Percentiles rank a stretch among this genome's conserved stretches.
Conservation (phyloP, 192 early-diverging fungal genomes). For the Backusella westeae region DNA sequence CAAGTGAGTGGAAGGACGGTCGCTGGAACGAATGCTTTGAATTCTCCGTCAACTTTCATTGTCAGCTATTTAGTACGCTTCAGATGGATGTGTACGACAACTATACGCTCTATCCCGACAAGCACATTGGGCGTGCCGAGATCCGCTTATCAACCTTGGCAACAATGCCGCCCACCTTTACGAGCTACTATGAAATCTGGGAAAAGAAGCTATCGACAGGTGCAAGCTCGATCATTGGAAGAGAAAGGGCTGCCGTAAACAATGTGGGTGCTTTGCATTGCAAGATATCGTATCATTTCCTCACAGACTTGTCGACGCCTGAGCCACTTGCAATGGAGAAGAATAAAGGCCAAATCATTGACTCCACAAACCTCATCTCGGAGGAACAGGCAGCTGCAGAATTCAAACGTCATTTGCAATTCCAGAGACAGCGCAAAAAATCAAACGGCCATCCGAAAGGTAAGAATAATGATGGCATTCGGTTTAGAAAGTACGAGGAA, state of each 20-base stretch:
- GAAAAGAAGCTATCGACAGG: slow-evolving; percentile 62
- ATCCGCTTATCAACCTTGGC: slow-evolving; percentile 57
- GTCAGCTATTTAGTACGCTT: slow-evolving; percentile 70
- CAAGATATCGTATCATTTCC: slow-evolving; percentile 61
- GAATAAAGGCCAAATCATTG: background rate
- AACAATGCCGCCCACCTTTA: slow-evolving; percentile 66
- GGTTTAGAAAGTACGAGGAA: slow-evolving; percentile 14
- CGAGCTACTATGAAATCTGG: slow-evolving; percentile 77
- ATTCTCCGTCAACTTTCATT: slow-evolving; percentile 65
- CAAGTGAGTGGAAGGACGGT: slow-evolving; percentile 50
- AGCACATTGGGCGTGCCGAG: slow-evolving; percentile 65
- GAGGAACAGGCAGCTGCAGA: slow-evolving; percentile 15
- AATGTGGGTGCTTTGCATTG: slow-evolving; percentile 70
- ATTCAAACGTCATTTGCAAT: slow-evolving; percentile 10
- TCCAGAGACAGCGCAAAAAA: slow-evolving; percentile 5
- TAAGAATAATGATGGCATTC: background rate
- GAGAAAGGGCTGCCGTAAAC: slow-evolving; percentile 22
- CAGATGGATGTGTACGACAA: slow-evolving; percentile 70
- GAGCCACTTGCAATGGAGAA: background rate
- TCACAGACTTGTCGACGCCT: background rate
- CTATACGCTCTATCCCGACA: slow-evolving; percentile 61
- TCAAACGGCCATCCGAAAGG: background rate
- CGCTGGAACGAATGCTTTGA: slow-evolving; percentile 76
- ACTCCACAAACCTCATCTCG: background rate
- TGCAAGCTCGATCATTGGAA: slow-evolving; percentile 54